A percentile compares a stretch with the other conserved stretches of the same genome.
These are phyloP conservation scores for Hura crepitans DNA, from an alignment of 441 rosid species.

Conservation along the genomic window DNA sequence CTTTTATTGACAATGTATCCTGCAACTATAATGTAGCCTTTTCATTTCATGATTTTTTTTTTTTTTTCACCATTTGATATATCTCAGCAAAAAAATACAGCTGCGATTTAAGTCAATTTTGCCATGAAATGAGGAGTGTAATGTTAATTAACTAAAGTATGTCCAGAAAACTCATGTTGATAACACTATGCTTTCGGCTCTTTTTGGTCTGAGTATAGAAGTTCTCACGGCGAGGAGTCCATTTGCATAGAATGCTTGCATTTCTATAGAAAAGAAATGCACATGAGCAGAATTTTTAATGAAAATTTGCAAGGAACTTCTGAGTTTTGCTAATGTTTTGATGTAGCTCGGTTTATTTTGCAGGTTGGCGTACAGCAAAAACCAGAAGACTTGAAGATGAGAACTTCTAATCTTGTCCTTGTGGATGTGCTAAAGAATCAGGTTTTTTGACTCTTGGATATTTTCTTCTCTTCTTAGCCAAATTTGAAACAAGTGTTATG, in stretches of 20 bases:
- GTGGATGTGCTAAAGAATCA: constrained; percentile 70
- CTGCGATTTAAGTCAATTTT: neutral
- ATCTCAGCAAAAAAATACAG: neutral
- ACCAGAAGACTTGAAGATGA: constrained; percentile 71
- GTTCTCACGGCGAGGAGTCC: too few relatives aligned
- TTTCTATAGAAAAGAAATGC: neutral
- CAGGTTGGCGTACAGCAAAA: constrained; percentile 81
- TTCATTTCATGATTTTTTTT: neutral
- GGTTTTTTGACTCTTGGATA: constrained; percentile 40
- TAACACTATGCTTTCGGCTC: neutral
- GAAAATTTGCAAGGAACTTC: neutral
- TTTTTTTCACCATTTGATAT: neutral
- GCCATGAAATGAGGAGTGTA: neutral
- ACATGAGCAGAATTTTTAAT: neutral
- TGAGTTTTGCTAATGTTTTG: constrained; percentile 9
- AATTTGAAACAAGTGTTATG: neutral
- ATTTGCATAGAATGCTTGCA: neutral
- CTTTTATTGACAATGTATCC: constrained; percentile 12
- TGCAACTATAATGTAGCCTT: neutral
- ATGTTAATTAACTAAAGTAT: neutral
- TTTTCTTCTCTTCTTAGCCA: neutral
- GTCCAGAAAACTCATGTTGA: neutral
- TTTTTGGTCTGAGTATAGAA: neutral
- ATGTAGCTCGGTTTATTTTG: constrained; percentile 22
- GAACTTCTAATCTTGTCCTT: constrained; percentile 66